Evolutionary conservation across 192 early-diverging fungal genomes (phyloP), one percentile per base, ranked within the genome.

Genomic region (Oehlia diaphana): DNA sequence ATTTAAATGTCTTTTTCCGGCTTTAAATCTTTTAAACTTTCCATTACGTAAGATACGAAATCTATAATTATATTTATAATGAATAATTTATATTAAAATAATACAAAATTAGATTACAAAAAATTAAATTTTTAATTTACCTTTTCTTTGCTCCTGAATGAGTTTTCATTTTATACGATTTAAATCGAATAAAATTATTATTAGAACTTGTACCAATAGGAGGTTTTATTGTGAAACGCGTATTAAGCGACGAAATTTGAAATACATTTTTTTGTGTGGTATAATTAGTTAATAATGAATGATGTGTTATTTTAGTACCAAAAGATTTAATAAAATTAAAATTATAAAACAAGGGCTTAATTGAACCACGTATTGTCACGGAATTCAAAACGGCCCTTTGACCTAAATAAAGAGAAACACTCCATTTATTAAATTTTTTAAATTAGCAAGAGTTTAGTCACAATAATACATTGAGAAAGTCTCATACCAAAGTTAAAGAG

Each of bases 1-100:
- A 28, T 79, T 79, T 23, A 69, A 61, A 63, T 79, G 77, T 23
- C 31, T 19, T 79, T 71, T 79, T 23, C 77, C 77, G 7, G 53
- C 33, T 71, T 42, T 70, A 13, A 19, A 50, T 23, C 77, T 31
- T 62, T 79, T 61, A 28, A 71, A 71, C 37, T 71, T 69, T 14
- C 68, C 68, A 53, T 37, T 23, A 14, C 67, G 50, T 21, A 50
- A 31, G 8, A 44, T 7, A 33, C 77, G 44, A 49, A 47, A 79
- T 63, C 77, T 79, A 39, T 31, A 31, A 31, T 31, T 31, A 31
- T 31, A 31, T 31, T 31, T 31, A 37, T 69, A 6, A 9, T 37
- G 13, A 44, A 44, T 44, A 8, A 44, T 10, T 28, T 65, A 28
- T 65, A 28, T 28, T 28, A 23, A 16, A 64, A 64, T 21, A 31